phyloP scores from a whole-genome alignment of 2,329 filamentous ascomycete genomes.

The Penicillium palitans region DNA sequence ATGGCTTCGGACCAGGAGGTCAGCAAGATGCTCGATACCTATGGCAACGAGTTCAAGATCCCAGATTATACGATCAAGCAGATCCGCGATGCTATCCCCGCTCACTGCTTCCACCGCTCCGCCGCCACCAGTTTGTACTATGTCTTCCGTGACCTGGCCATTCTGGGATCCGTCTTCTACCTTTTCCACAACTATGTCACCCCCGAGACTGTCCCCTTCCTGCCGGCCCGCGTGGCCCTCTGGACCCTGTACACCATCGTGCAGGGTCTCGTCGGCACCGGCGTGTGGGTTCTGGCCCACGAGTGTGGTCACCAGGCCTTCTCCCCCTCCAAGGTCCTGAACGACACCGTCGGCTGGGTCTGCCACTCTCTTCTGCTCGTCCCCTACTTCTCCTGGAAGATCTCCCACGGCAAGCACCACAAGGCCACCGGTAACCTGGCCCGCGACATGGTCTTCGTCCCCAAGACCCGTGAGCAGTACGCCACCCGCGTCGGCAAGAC shows the following conservation, averaged over 20 bases:
- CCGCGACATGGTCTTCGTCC: constrained; percentile 99
- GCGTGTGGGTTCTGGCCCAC: constrained; percentile 94
- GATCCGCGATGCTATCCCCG: constrained; percentile 93
- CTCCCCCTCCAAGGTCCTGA: constrained; percentile 85
- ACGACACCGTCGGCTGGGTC: constrained; percentile 90
- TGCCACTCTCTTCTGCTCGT: constrained; percentile 86
- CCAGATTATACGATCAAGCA: constrained; percentile 98
- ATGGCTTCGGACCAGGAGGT: constrained; percentile 67
- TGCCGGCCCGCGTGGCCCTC: constrained; percentile 62
- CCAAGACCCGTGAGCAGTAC: constrained; percentile 81
- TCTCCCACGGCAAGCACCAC: constrained; percentile 99
- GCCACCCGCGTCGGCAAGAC: constrained; percentile 72
- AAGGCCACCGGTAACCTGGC: constrained; percentile 97
- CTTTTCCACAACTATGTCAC: constrained; percentile 88
- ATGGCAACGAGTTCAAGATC: constrained; percentile 90
- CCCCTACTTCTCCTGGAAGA: constrained; percentile 99
- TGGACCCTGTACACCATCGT: constrained; percentile 73
- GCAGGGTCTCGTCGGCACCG: constrained; percentile 91
- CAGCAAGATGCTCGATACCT: constrained; percentile 75
- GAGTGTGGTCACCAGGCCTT: constrained; percentile 98
- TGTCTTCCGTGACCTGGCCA: constrained; percentile 76
- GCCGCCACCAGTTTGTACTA: constrained; percentile 73
- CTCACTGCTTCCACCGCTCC: constrained; percentile 93
- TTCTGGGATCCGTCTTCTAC: constrained; percentile 75
- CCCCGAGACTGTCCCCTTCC: constrained; percentile 74